Base-by-base conservation (phyloP, 805 yeast species). In the Wickerhamomyces silvicola region DNA sequence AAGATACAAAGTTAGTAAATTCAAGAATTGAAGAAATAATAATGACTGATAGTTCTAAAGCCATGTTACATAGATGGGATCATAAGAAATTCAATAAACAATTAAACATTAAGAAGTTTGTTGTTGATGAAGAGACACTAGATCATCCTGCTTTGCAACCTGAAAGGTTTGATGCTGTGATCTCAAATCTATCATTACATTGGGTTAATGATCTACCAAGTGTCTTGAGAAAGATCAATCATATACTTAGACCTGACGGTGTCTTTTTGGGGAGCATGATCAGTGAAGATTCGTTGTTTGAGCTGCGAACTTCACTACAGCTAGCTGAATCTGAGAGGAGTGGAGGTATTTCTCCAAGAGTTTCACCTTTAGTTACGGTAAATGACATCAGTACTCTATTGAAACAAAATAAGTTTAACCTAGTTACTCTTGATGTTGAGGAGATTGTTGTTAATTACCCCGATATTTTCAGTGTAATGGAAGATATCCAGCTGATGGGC, bases 141-240 rank as follows among this genome's bases (percentile, higher is more conserved):
- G 59, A 60, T 35, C 68, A 68, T 38, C 62, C 62, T 3, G 50
- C 53, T 10, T 55, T 77, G 18, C 47, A 32, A 22, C 43, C 59
- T 7, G 57, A 64, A 32, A 56, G 64, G 13, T 81, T 69, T 47
- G 88, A 83, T 52, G 81, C 86, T 4, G 81, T 84, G 3, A 53
- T 85, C 3, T 78, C 87, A 3, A 83, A 81, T 51, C 54, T 83
- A 42, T 70, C 83, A 15, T 50, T 85, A 50, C 94, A 85, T 54
- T 85, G 95, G 95, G 75, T 82, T 37, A 85, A 85, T 48, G 88
- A 85, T 45, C 65, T 85, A n/a, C 94, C 94, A 0, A 62, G 66
- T 2, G 71, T 75, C 3, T 65, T 84, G 31, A 54, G 57, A 12
- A 66, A 72, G 37, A 67, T 84, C 43, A 72, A 76, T 49, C 49